phyloP scores from a whole-genome alignment of 208 protist species.

The Acanthamoeba divionensis region DNA sequence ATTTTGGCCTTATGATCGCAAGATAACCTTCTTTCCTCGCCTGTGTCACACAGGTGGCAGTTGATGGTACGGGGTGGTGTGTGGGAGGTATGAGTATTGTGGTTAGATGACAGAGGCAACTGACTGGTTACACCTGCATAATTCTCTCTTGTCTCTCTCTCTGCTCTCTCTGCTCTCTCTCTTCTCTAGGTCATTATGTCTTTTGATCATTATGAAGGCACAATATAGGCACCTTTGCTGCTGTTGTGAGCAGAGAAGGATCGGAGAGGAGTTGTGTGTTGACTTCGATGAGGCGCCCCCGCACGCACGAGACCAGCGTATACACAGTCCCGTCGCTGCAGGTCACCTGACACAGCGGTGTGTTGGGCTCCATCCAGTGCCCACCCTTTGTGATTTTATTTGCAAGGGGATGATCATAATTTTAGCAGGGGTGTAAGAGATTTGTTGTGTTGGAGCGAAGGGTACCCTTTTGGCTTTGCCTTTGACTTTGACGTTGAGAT shows the following conservation, averaged over 20 bases:
- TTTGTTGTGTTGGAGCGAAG: no score
- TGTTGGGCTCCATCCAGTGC: slow-evolving; percentile 1
- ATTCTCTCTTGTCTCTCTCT: no score
- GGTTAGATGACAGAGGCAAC: no score
- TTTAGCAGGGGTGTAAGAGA: no score
- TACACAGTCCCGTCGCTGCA: slow-evolving; percentile 29
- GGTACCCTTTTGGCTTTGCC: slow-evolving; percentile 31
- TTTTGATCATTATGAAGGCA: no score
- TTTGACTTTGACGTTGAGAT: neutral
- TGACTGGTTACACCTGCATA: no score
- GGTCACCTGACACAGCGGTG: slow-evolving; percentile 12
- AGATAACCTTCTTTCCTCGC: slow-evolving; percentile 37
- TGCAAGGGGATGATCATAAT: no score
- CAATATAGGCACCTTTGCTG: neutral
- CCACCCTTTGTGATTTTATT: no score
- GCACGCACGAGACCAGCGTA: neutral
- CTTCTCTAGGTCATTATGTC: no score
- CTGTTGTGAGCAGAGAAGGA: neutral
- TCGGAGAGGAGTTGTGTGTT: neutral
- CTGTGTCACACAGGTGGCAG: neutral
- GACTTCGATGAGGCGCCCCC: slow-evolving; percentile 30
- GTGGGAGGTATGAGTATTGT: neutral
- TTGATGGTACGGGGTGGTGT: neutral
- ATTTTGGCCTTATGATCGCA: slow-evolving; percentile 27
- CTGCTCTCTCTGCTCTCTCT: no score